These are phyloP conservation scores for Phlebiopsis gigantea DNA, from an alignment of 768 basidiomycete species.

Conservation along the genomic window DNA sequence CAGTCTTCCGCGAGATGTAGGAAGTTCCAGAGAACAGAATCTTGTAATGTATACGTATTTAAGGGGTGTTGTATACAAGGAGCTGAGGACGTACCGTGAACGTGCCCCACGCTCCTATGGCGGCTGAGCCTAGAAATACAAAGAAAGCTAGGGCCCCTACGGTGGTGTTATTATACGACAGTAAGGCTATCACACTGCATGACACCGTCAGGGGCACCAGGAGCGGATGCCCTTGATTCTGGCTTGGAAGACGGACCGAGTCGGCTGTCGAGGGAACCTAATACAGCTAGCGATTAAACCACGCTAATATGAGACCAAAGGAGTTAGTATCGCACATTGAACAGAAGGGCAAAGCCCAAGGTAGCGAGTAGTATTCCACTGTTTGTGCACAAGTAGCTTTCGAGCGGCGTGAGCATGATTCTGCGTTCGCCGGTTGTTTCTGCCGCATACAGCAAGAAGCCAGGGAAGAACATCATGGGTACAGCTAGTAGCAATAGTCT, in stretches of 20 bases:
- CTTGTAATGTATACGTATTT: constrained; percentile 28
- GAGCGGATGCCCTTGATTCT: constrained; percentile 51
- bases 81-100: constrained; percentile 54
- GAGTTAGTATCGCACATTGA: constrained; percentile 41
- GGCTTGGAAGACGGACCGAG: background rate
- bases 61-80: too few relatives aligned
- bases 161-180: constrained; percentile 58
- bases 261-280: constrained; percentile 10
- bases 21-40: constrained; percentile 56
- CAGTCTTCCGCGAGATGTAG: constrained; percentile 62
- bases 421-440: constrained; percentile 38
- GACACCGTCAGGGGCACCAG: constrained; percentile 55
- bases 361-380: constrained; percentile 58
- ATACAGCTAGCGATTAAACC: constrained; percentile 25
- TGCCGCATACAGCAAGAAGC: constrained; percentile 63
- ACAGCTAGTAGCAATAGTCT: constrained; percentile 22
- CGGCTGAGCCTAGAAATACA: constrained; percentile 42
- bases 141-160: constrained; percentile 53
- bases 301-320: background rate
- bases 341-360: constrained; percentile 48
- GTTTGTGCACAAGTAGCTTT: constrained; percentile 63
- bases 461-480: constrained; percentile 45
- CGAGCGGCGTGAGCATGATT: constrained; percentile 54
- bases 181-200: constrained; percentile 48
- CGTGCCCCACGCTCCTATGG: constrained; percentile 59